Evolutionary conservation across 257 asterid species (phyloP).

Genomic region (Apocynum venetum): DNA sequence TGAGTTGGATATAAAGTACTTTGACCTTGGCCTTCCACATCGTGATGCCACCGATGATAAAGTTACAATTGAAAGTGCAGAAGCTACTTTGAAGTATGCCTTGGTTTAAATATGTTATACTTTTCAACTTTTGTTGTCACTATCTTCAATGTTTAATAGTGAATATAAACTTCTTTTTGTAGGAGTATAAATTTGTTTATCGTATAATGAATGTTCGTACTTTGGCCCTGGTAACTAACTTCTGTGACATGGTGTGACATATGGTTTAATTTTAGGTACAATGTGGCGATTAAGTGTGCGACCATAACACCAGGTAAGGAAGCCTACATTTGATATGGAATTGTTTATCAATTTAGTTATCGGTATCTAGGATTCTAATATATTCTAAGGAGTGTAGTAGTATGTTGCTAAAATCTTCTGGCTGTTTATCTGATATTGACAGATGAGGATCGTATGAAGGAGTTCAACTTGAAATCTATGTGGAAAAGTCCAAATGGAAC

Average conservation of each 20-base stretch:
- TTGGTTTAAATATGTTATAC: not conserved
- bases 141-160: not conserved
- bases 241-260: not conserved
- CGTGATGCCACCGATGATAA: conserved; percentile 97
- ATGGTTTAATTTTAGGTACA: conserved; percentile 55
- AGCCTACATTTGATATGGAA: conserved; percentile 1
- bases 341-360: not conserved
- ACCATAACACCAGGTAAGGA: conserved; percentile 93
- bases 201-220: not conserved
- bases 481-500: conserved; percentile 99
- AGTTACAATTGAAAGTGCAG: conserved; percentile 97
- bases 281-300: conserved; percentile 98
- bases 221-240: not conserved
- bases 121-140: not conserved
- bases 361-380: not conserved
- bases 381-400: not conserved
- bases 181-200: not conserved
- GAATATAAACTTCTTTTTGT: not conserved
- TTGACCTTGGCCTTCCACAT: conserved; percentile 88
- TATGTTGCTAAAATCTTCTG: not conserved
- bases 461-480: conserved; percentile 78
- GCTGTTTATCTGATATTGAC: conserved; percentile 15
- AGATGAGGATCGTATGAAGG: conserved; percentile 91
- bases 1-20: conserved; percentile 96
- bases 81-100: conserved; percentile 94